Conservation (phyloP, 352 stramenopile genomes). For the Pythium brachiatum region DNA sequence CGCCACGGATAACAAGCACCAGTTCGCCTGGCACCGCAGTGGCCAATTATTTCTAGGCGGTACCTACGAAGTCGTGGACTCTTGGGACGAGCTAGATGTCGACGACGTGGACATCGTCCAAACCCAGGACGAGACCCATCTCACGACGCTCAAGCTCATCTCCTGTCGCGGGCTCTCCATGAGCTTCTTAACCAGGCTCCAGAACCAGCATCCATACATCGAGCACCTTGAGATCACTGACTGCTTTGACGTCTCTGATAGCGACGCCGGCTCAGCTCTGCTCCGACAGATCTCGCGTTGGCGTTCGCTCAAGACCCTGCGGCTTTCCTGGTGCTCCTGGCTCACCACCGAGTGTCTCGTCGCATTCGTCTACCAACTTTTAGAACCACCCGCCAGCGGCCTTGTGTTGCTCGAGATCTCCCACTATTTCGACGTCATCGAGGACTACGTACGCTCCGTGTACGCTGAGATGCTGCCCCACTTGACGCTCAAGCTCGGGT, state of each 20-base stretch:
- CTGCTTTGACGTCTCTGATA: conserved; percentile 57
- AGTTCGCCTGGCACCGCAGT: conserved; percentile 45
- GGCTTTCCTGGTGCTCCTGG: conserved; percentile 83
- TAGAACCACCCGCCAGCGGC: conserved; percentile 44
- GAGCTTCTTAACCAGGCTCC: conserved; percentile 43
- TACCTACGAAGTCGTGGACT: conserved; percentile 46
- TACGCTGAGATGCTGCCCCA: conserved; percentile 48
- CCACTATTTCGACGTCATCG: conserved; percentile 74
- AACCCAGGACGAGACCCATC: conserved; percentile 47
- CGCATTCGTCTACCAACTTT: conserved; percentile 63
- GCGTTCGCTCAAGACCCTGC: conserved; percentile 57
- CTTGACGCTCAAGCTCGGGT: conserved; percentile 16
- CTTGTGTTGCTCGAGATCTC: conserved; percentile 55
- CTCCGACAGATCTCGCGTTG: conserved; percentile 50
- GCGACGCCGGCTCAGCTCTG: conserved; percentile 40
- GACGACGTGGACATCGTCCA: conserved; percentile 67
- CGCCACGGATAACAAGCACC: conserved; percentile 25
- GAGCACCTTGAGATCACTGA: conserved; percentile 64
- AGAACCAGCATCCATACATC: conserved; percentile 44
- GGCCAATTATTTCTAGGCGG: conserved; percentile 16
- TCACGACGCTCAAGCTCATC: conserved; percentile 64
- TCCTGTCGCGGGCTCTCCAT: conserved; percentile 62
- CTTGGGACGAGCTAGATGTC: conserved; percentile 70
- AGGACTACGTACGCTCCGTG: conserved; percentile 66
- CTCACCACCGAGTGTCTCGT: conserved; percentile 75